A percentile compares a stretch with the other conserved stretches of the same genome.
These are phyloP conservation scores for Mucor lusitanicus DNA, from an alignment of 371 early-diverging fungal genomes.

Conservation along the genomic window DNA sequence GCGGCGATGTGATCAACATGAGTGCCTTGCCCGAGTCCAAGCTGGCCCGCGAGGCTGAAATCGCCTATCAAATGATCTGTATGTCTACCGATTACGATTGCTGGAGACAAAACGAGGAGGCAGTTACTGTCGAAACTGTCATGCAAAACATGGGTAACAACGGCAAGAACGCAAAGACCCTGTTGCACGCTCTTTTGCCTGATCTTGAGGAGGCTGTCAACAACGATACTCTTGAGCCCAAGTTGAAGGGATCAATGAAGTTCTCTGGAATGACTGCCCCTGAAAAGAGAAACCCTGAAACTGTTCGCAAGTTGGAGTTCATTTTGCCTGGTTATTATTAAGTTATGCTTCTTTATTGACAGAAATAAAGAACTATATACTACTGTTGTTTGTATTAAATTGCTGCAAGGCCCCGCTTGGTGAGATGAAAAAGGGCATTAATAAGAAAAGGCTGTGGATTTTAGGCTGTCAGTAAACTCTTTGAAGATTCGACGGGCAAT, in stretches of 20 bases:
- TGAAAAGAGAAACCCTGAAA: conserved; percentile 72
- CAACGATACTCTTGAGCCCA: conserved; percentile 40
- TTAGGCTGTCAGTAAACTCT: conserved; percentile 16
- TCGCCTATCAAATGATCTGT: conserved; percentile 96
- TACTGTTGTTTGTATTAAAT: neutral
- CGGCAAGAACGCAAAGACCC: conserved; percentile 77
- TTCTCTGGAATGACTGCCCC: conserved; percentile 75
- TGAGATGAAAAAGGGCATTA: neutral
- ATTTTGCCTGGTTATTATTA: conserved; percentile 80
- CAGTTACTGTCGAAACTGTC: conserved; percentile 92
- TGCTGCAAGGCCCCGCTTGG: neutral
- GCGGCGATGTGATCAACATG: conserved; percentile 97
- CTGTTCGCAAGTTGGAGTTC: conserved; percentile 75
- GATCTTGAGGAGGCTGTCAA: conserved; percentile 67
- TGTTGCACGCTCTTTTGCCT: conserved; percentile 82
- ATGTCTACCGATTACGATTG: conserved; percentile 99
- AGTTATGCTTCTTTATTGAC: neutral
- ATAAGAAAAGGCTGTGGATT: neutral
- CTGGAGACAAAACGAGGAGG: conserved; percentile 92
- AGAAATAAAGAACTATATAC: neutral
- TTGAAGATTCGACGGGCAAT: conserved; percentile 8
- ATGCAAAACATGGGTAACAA: conserved; percentile 90
- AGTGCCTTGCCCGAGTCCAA: conserved; percentile 94
- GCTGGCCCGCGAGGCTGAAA: conserved; percentile 96
- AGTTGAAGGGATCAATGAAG: conserved; percentile 74